A percentile compares a stretch with the other conserved stretches of the same genome.
These are phyloP conservation scores for Candida dajiaensis DNA, from an alignment of 805 yeast genomes.

Conservation along the genomic window DNA sequence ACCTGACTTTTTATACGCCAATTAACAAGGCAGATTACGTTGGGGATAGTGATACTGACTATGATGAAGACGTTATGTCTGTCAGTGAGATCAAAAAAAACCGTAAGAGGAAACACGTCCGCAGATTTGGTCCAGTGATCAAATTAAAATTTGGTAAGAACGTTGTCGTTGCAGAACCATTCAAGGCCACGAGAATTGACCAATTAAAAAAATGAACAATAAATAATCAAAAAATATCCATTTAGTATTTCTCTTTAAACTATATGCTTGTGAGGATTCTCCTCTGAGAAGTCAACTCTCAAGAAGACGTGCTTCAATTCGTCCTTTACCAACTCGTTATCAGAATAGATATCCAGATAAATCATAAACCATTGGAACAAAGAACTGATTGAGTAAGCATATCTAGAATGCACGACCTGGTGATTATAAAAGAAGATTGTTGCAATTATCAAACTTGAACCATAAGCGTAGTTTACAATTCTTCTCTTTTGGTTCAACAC, in stretches of 20 bases:
- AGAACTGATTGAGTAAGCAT: slow-evolving; percentile 13
- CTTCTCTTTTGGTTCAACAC: slow-evolving; percentile 1
- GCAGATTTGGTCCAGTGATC: slow-evolving; percentile 20
- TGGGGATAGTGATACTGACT: slow-evolving; percentile 25
- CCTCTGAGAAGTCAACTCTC: slow-evolving; percentile 4
- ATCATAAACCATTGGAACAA: slow-evolving; percentile 14
- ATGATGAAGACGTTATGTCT: slow-evolving; percentile 18
- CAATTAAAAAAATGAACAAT: not conserved
- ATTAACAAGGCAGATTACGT: slow-evolving; percentile 17
- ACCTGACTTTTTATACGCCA: slow-evolving; percentile 15
- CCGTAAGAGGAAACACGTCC: slow-evolving; percentile 8
- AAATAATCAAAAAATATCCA: not conserved
- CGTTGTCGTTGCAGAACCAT: slow-evolving; percentile 22
- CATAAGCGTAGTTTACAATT: slow-evolving; percentile 1
- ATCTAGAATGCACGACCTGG: slow-evolving; percentile 10
- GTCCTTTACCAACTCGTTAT: slow-evolving; percentile 1
- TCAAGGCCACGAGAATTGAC: slow-evolving; percentile 19
- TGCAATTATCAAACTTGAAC: not conserved
- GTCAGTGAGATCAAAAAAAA: slow-evolving; percentile 13
- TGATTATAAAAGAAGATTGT: slow-evolving; percentile 11
- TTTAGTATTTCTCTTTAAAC: not conserved
- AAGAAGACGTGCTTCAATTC: slow-evolving; percentile 4
- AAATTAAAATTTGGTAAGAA: slow-evolving; percentile 18
- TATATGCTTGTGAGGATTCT: slow-evolving; percentile 2
- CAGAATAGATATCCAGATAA: slow-evolving; percentile 10